These are phyloP conservation scores for Schwanniomyces occidentalis DNA, from an alignment of 805 yeast species.

Conservation along the genomic window DNA sequence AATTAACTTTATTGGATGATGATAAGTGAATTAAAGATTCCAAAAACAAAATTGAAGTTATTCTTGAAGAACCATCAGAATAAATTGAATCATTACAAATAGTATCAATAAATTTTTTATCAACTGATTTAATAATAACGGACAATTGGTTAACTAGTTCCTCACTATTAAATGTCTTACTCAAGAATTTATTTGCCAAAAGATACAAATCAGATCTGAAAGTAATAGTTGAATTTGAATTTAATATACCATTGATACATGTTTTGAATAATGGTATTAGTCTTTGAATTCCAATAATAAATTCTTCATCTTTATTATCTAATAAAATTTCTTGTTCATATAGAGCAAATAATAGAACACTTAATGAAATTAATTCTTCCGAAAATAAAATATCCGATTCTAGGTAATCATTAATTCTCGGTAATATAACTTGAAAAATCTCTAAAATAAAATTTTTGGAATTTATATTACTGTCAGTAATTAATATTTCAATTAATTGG, in stretches of 20 bases:
- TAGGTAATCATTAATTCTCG: conserved; percentile 73
- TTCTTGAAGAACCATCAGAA: conserved; percentile 74
- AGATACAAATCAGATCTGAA: conserved; percentile 81
- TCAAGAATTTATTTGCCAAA: conserved; percentile 64
- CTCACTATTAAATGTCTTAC: conserved; percentile 45
- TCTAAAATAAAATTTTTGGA: conserved; percentile 69
- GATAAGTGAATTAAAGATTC: conserved; percentile 65
- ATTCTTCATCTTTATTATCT: conserved; percentile 14
- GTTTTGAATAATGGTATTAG: conserved; percentile 71
- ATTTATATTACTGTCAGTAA: conserved; percentile 52
- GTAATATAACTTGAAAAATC: conserved; percentile 71
- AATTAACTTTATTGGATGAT: conserved; percentile 50
- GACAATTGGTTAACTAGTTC: conserved; percentile 48
- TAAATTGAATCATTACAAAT: conserved; percentile 77
- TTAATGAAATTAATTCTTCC: conserved; percentile 72
- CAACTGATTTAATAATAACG: conserved; percentile 60
- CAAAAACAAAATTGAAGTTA: conserved; percentile 73
- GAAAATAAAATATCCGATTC: conserved; percentile 66
- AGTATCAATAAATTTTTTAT: conserved; percentile 55
- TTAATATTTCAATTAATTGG: conserved; percentile 69
- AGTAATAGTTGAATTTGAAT: conserved; percentile 64
- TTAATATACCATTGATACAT: conserved; percentile 69
- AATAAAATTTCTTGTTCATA: conserved; percentile 42
- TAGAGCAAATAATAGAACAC: conserved; percentile 66
- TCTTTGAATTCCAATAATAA: conserved; percentile 44